Evolutionary conservation across 2,329 filamentous ascomycete genomes (phyloP), one percentile per base, ranked within the genome.

Genomic region (Neoscytalidium dimidiatum): DNA sequence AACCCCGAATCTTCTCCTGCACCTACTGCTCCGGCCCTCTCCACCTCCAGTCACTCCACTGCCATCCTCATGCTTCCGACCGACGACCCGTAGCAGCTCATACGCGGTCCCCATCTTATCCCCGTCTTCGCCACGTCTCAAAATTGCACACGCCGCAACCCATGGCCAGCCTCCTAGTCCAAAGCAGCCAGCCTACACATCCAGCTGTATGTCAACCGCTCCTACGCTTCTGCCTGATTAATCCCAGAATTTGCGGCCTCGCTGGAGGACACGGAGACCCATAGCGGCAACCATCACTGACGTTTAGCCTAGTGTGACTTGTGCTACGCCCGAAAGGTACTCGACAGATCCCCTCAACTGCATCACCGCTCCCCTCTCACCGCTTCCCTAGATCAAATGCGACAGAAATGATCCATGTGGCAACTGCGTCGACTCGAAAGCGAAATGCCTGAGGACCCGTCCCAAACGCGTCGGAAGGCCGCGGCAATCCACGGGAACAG

Each of bases 331-430:
- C 35, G 62, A 38, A 64, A 64, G 62, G 62, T 64, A 63, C 19
- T 46, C 29, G 43, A n/a, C 21, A 17, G 19, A 7, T 6, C 43
- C 44, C 38, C 4, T 43, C 35, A 33, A 17, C 7, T 19, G 19
- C n/a, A 4, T 29, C 31, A 4, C 14, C n/a, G 19, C 31, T 26
- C 14, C 14, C 26, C 7, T 64, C 62, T 57, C n/a, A 64, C 51
- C 2, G n/a, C 9, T 29, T 21, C 19, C 26, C n/a, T 31, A 75
- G 74, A 72, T 76, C 29, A 76, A 75, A 67, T 76, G 74, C 48
- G 71, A 76, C 64, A 72, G 74, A 26, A 70, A 74, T 51, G 72
- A 75, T 19, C 74, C 74, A 35, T 76, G 74, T 51, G 67, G 68
- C 29, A 75, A 73, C 44, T 76, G 74, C 49, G 49, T 69, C 52